phyloP scores from a whole-genome alignment of 192 early-diverging fungal genomes.

The Linnemannia exigua region DNA sequence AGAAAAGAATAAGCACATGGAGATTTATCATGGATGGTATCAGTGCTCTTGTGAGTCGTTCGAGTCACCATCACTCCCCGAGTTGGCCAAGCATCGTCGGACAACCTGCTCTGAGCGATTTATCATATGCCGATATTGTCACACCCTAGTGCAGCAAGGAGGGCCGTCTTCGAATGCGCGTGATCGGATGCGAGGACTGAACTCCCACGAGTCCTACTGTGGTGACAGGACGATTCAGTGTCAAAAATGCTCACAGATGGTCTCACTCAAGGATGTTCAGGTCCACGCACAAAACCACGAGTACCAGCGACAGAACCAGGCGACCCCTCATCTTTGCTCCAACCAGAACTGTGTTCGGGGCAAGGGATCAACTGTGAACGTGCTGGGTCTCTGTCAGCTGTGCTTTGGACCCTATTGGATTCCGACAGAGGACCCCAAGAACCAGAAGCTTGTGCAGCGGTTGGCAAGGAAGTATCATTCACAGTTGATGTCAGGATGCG shows the following conservation, averaged over 20 bases:
- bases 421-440: slow-evolving; percentile 79
- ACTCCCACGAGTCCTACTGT: slow-evolving; percentile 87
- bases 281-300: slow-evolving; percentile 82
- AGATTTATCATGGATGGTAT: slow-evolving; percentile 70
- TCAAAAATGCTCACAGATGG: slow-evolving; percentile 77
- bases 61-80: slow-evolving; percentile 50
- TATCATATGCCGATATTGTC: slow-evolving; percentile 90
- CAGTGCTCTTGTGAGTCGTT: slow-evolving; percentile 73
- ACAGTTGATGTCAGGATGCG: slow-evolving; percentile 87
- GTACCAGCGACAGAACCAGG: slow-evolving; percentile 70
- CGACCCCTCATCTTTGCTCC: slow-evolving; percentile 70
- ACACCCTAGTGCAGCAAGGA: slow-evolving; percentile 78
- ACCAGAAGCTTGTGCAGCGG: slow-evolving; percentile 81
- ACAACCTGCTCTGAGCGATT: slow-evolving; percentile 77
- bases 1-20: slow-evolving; percentile 77
- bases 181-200: slow-evolving; percentile 75
- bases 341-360: slow-evolving; percentile 82
- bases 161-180: slow-evolving; percentile 61
- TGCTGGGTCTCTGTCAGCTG: slow-evolving; percentile 74
- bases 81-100: slow-evolving; percentile 77
- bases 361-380: slow-evolving; percentile 56
- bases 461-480: slow-evolving; percentile 77
- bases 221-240: slow-evolving; percentile 88
- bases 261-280: slow-evolving; percentile 85
- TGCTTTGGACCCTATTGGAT: slow-evolving; percentile 91